phyloP scores from a whole-genome alignment of 176 grass and related monocot genomes.

The Raddia distichophylla region DNA sequence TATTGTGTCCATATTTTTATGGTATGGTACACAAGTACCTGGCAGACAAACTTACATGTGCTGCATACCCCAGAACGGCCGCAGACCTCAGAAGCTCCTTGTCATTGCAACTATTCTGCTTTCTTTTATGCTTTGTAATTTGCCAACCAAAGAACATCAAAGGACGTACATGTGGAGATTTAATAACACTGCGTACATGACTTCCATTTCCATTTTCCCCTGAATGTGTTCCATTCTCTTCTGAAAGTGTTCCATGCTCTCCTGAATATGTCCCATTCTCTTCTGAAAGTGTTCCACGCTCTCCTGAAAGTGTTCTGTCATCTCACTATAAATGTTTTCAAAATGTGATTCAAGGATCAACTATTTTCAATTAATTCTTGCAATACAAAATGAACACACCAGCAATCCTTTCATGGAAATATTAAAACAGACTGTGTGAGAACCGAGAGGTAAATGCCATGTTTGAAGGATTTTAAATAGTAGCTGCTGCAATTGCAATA shows the following conservation, averaged over 20 bases:
- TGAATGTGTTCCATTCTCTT: slow-evolving; percentile 22
- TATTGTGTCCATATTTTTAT: not conserved
- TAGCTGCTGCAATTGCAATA: not conserved
- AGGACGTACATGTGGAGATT: slow-evolving; percentile 17
- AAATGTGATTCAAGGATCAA: not conserved
- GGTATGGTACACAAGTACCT: not conserved
- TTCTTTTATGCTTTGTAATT: slow-evolving; percentile 35
- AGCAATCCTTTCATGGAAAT: slow-evolving; percentile 18
- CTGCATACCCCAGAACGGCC: slow-evolving; percentile 56
- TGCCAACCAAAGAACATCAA: slow-evolving; percentile 47
- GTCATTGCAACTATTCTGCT: slow-evolving; percentile 25
- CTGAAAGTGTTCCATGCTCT: not conserved
- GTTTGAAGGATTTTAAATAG: not conserved
- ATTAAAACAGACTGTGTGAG: not conserved
- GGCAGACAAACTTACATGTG: slow-evolving; percentile 52
- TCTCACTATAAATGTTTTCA: slow-evolving; percentile 38
- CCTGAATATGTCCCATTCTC: slow-evolving; percentile 18
- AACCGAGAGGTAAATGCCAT: not conserved
- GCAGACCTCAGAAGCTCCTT: slow-evolving; percentile 53
- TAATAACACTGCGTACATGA: slow-evolving; percentile 25
- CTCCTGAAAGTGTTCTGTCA: slow-evolving; percentile 47
- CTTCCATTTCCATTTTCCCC: slow-evolving; percentile 12
- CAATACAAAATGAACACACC: not conserved
- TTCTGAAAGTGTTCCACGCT: slow-evolving; percentile 8
- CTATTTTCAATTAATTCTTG: not conserved